Conservation (phyloP, 2,329 filamentous ascomycete species). For the Epichloe brachyelytri region DNA sequence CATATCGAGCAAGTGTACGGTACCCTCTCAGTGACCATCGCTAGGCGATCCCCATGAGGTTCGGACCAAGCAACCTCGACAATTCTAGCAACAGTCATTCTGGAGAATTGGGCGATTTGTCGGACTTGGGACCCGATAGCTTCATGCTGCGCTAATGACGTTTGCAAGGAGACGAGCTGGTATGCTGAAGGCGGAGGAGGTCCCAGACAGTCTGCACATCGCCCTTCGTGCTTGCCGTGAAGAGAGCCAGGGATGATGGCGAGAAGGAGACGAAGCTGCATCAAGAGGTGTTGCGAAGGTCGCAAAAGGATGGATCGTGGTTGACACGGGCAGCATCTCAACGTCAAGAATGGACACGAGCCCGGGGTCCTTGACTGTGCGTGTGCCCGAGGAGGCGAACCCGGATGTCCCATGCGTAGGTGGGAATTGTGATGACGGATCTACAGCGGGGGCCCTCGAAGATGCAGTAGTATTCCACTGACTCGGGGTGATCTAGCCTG, state of each 20-base stretch:
- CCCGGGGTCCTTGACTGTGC: conserved; percentile 50
- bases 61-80: conserved; percentile 82
- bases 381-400: conserved; percentile 36
- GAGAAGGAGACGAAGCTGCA: conserved; percentile 74
- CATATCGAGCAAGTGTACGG: conserved; percentile 83
- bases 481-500: conserved; percentile 32
- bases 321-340: conserved; percentile 40
- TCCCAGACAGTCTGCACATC: conserved; percentile 77
- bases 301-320: conserved; percentile 47
- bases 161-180: conserved; percentile 47
- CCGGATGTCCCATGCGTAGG: conserved; percentile 50
- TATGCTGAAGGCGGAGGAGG: conserved; percentile 51
- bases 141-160: conserved; percentile 29
- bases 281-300: conserved; percentile 58
- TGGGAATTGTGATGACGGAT: conserved; percentile 45
- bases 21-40: conserved; percentile 93
- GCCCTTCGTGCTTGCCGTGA: conserved; percentile 73
- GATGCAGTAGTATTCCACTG: conserved; percentile 29
- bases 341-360: conserved; percentile 65
- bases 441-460: conserved; percentile 30
- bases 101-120: conserved; percentile 76
- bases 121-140: conserved; percentile 50
- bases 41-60: conserved; percentile 68
- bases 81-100: conserved; percentile 83
- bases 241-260: conserved; percentile 57